Conservation (phyloP, 352 stramenopile genomes). For the Plasmopara muralis region DNA sequence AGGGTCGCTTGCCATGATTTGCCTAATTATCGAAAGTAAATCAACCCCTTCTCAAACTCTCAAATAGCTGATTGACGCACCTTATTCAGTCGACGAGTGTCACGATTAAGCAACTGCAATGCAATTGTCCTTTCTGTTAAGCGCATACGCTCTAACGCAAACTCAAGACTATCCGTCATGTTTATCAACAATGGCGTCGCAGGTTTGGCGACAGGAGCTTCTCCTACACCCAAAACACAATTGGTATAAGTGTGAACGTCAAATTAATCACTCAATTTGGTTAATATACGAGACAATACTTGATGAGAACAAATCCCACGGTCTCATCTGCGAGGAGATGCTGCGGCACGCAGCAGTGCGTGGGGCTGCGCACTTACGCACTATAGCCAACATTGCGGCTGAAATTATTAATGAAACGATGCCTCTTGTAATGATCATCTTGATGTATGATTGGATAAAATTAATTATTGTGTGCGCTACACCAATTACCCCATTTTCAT, state of each 20-base stretch:
- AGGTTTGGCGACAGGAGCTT: slow-evolving; percentile 8
- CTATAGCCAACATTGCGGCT: slow-evolving; percentile 13
- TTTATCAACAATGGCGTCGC: slow-evolving; percentile 42
- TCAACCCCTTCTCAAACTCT: background rate
- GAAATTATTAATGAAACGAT: too few relatives aligned
- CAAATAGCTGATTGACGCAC: slow-evolving; percentile 14
- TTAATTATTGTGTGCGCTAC: slow-evolving; percentile 5
- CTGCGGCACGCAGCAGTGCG: slow-evolving; percentile 2
- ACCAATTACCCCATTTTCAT: slow-evolving; percentile 13
- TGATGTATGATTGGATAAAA: slow-evolving; percentile 3
- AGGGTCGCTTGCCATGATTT: slow-evolving; percentile 48
- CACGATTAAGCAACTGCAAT: slow-evolving; percentile 44
- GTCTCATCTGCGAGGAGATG: slow-evolving; percentile 29
- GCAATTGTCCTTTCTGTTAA: slow-evolving; percentile 25
- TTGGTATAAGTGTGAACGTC: background rate
- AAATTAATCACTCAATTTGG: background rate
- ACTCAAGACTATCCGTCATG: slow-evolving; percentile 49
- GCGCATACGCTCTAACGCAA: slow-evolving; percentile 52
- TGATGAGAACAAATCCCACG: slow-evolving; percentile 45
- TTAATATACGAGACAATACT: slow-evolving; percentile 7
- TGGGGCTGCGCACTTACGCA: slow-evolving; percentile 16
- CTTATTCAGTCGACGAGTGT: slow-evolving; percentile 38
- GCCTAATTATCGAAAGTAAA: slow-evolving; percentile 17
- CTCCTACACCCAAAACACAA: slow-evolving; percentile 10
- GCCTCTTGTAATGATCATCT: too few relatives aligned